phyloP scores from a whole-genome alignment of 345 rosid species.

The Eucalyptus regnans region DNA sequence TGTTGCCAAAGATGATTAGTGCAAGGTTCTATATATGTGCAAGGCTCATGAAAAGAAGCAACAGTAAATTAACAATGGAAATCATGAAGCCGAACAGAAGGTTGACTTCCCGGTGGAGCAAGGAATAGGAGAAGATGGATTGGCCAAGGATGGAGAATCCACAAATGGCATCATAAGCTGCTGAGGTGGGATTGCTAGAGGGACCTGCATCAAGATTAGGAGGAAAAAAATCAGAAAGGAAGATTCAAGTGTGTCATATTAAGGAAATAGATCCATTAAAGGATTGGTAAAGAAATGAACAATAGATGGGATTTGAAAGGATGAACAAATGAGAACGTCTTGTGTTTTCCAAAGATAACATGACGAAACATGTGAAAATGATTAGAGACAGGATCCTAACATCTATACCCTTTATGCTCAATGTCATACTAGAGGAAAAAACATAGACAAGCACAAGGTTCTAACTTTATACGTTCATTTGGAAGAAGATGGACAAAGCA shows the following conservation, averaged over 20 bases:
- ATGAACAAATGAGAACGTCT: neutral
- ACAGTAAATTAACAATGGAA: neutral
- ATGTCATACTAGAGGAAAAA: neutral
- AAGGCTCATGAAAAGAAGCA: neutral
- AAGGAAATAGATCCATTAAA: neutral
- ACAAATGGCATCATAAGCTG: neutral
- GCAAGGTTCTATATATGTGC: neutral
- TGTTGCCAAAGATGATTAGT: neutral
- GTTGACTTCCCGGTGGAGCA: neutral
- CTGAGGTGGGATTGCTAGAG: neutral
- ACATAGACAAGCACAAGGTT: neutral
- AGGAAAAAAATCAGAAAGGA: neutral
- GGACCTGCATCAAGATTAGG: neutral
- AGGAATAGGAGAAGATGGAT: neutral
- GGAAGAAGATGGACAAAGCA: neutral
- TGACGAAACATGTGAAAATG: neutral
- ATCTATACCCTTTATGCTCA: neutral
- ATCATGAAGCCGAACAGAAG: neutral
- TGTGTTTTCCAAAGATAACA: neutral
- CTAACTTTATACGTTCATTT: neutral
- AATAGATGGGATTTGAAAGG: neutral
- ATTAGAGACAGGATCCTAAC: neutral
- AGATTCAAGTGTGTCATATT: neutral
- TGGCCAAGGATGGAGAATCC: neutral
- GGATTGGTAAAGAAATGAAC: neutral